Base-by-base conservation (phyloP, 2,329 filamentous ascomycete genomes). In the Botrytis sinoallii region DNA sequence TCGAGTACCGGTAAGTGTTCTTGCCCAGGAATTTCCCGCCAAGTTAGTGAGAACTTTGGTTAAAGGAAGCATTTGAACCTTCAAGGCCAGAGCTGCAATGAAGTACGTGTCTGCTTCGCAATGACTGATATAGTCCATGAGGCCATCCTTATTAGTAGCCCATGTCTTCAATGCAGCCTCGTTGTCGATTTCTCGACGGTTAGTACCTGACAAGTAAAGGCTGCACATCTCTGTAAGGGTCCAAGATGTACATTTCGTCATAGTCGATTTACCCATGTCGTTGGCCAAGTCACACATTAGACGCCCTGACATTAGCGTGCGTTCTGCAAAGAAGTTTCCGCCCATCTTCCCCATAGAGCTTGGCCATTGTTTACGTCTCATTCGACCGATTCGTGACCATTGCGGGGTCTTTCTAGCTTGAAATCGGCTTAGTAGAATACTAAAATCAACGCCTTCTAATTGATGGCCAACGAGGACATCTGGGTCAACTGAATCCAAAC, bases 221-320 rank as follows among this genome's bases (percentile, higher is more conserved):
- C 91, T 93, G 82, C 94, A 97, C 95, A 99, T 99, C 83, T 99
- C 96, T 2, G 95, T 97, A 82, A 99, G 86, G 82, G 93, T 97
- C 96, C 96, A 99, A 4, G 95, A 97, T 83, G 98, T 95, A 82
- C 96, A 99, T 84, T 97, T 97, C 79, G 89, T 91, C 95, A 98
- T 98, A 77, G 94, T 89, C 18, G 95, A 98, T 85, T 98, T 98
- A 82, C 96, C 96, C 80, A 97, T 93, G 78, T 99, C 96, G 81
- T 99, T 99, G 74, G 92, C 94, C 74, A 98, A 86, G 84, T 99
- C 96, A 82, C 96, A 98, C 73, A 98, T 88, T 75, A 99, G 85
- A 78, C 96, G 91, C 59, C 96, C 96, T 75, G 95, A 89, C 77
- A 97, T 92, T 73, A 99, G 84, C 80, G 97, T 93, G 74, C 95